Evolutionary conservation across 441 rosid species (phyloP), one percentile per base, ranked within the genome.

Genomic region (Metrosideros polymorpha): DNA sequence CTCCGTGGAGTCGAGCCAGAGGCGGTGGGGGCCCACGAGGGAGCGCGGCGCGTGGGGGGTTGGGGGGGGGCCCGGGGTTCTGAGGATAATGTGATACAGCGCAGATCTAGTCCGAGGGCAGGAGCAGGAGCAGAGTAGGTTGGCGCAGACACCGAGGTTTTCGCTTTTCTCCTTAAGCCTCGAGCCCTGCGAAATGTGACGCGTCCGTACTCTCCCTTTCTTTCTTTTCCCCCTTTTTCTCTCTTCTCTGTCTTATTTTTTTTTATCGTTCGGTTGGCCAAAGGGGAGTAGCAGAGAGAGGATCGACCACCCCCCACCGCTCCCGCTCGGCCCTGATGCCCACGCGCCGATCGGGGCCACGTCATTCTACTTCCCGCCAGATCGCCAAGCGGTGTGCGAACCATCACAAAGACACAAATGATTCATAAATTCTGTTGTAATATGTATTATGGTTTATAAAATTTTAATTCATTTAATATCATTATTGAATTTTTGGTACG

Each of bases 51-150:
- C 79, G 79, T 39, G 77, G 45, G 42, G 39, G 24, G 15, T 6
- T 4, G 3, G 35, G 3, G 0, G 12, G 3, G 0, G 30, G 35
- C 4, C n/a, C n/a, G 32, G 4, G n/a, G 8, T 15, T n/a, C 8
- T 82, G 56, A 9, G 27, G 84, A 82, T 82, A 82, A 82, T 50
- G 84, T 82, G 84, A 82, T 82, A 49, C 84, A 82, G 84, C 84
- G 56, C 24, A 82, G 84, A 82, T 82, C 84, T 82, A 18, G 51
- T 49, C 52, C 6, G 27, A 4, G 25, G 30, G n/a, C 32, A 25
- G 32, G 75, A 27, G 39, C 5, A 17, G 55, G 84, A 18, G 54
- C 12, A 18, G 24, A 45, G 54, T 82, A 82, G 52, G 55, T 82
- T 43, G 12, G 47, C 79, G 17, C 79, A 25, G 79, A 71, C 79